A percentile compares a stretch with the other conserved stretches of the same genome.
Conservation (phyloP, 169 alveolate genomes). For the Plasmodium malariae region DNA sequence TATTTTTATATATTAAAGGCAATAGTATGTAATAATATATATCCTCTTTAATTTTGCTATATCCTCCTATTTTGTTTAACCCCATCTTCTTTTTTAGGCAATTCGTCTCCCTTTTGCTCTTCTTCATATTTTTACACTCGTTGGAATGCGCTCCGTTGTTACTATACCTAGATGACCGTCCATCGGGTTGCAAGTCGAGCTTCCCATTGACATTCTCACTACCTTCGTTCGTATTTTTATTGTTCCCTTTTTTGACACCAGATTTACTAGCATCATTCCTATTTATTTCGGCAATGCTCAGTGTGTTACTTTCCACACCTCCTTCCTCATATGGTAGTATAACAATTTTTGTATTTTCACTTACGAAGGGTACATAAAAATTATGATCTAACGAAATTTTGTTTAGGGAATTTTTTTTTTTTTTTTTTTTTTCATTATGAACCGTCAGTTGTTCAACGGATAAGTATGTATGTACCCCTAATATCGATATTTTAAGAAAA, state of each 20-base stretch:
- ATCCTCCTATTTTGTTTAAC: slow-evolving; percentile 80
- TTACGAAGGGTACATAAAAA: slow-evolving; percentile 22
- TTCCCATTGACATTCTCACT: not conserved
- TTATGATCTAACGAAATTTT: not conserved
- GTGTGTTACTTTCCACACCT: not conserved
- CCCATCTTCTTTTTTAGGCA: slow-evolving; percentile 46
- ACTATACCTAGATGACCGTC: too few species aligned
- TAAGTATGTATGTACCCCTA: slow-evolving; percentile 41
- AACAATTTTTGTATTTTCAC: slow-evolving; percentile 37
- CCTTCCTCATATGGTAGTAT: not conserved
- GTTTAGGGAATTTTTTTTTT: not conserved
- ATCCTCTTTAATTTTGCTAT: slow-evolving; percentile 77
- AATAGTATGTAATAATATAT: slow-evolving; percentile 76
- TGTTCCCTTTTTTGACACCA: not conserved
- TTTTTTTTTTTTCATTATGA: slow-evolving; percentile 31
- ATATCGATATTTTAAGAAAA: slow-evolving; percentile 22
- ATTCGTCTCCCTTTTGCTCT: not conserved
- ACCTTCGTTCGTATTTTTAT: too few species aligned
- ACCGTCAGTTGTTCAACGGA: not conserved
- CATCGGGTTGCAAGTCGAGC: not conserved
- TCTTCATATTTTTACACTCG: not conserved
- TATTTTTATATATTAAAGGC: slow-evolving; percentile 76
- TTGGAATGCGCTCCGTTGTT: not conserved
- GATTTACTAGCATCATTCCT: too few species aligned
- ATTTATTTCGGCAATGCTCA: not conserved